These are phyloP conservation scores for Phylloporus arenicola DNA, from an alignment of 768 basidiomycete species.

Conservation along the genomic window DNA sequence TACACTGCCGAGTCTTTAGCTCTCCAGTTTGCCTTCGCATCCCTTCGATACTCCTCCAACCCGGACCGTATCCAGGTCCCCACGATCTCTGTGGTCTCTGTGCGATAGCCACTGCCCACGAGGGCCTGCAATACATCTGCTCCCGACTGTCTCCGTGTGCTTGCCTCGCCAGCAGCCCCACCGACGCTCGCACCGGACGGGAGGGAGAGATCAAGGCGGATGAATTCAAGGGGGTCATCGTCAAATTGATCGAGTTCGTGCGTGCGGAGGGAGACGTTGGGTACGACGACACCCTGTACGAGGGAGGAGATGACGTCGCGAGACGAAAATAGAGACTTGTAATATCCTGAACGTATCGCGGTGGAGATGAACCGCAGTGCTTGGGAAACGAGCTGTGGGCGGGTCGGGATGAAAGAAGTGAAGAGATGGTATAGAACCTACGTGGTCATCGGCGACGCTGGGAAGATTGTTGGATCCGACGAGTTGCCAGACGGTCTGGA, in stretches of 20 bases:
- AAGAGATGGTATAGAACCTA: slow-evolving; percentile 31
- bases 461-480: slow-evolving; percentile 63
- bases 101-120: slow-evolving; percentile 73
- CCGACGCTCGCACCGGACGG: slow-evolving; percentile 40
- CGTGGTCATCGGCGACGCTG: slow-evolving; percentile 69
- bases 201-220: slow-evolving; percentile 19
- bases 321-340: slow-evolving; percentile 74
- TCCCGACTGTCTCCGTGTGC: slow-evolving; percentile 87
- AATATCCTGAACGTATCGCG: slow-evolving; percentile 83
- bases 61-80: slow-evolving; percentile 78
- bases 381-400: slow-evolving; percentile 74
- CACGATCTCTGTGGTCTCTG: slow-evolving; percentile 83
- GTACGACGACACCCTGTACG: slow-evolving; percentile 85
- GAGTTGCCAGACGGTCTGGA: slow-evolving; percentile 87
- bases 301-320: slow-evolving; percentile 78
- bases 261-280: slow-evolving; percentile 84
- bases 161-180: slow-evolving; percentile 48
- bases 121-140: slow-evolving; percentile 94
- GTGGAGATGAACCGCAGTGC: slow-evolving; percentile 88
- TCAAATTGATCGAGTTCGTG: slow-evolving; percentile 95
- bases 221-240: slow-evolving; percentile 94
- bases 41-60: slow-evolving; percentile 60
- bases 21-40: slow-evolving; percentile 69
- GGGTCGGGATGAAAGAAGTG: background rate
- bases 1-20: slow-evolving; percentile 92